Base-by-base conservation (phyloP, 2,329 filamentous ascomycete species). In the Reticulascus tulasneorum region DNA sequence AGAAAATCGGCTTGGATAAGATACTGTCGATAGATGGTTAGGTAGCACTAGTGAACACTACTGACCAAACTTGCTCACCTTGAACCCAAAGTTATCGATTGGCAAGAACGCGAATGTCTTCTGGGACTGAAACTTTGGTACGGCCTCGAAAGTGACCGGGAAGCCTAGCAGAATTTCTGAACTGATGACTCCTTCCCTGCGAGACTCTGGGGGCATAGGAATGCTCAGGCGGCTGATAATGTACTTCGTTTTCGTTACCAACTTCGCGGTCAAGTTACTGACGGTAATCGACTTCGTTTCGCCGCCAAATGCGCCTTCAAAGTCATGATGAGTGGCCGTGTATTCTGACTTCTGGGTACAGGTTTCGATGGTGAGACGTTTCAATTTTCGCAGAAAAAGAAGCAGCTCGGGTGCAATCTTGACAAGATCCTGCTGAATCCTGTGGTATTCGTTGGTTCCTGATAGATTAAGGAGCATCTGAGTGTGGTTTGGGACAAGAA, bases 1-100 rank as follows among this genome's bases (percentile, higher is more conserved):
- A 54, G 28, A 20, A 54, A 56, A 40, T 56, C 51, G 13, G 41
- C 48, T 29, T 54, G 53, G 15, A 56, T 42, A 9, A 55, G 28
- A 37, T 53, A 54, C 52, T 56, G 19, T n/a, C n/a, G 17, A 36
- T 33, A 27, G 33, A 28, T 33, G 31, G n/a, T 48, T 31, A 35
- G 23, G 7, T 6, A 15, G 6, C 11, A 11, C 4, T 6, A 15
- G 12, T 12, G 20, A 18, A 20, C 9, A 11, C 10, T 9, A 15
- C 5, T 5, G 29, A 8, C 4, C 8, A 11, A 36, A 35, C 37
- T 30, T n/a, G n/a, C n/a, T n/a, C 15, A 46, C 40, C 15, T 17
- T 40, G 23, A 44, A 44, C 2, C 44, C 37, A 16, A 25, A 32
- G 7, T 39, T 18, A 12, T 45, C 27, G 15, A 51, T 42, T 7